These are phyloP conservation scores for Hypoxylon cercidicola DNA, from an alignment of 495 filamentous ascomycete species.

Conservation along the genomic window DNA sequence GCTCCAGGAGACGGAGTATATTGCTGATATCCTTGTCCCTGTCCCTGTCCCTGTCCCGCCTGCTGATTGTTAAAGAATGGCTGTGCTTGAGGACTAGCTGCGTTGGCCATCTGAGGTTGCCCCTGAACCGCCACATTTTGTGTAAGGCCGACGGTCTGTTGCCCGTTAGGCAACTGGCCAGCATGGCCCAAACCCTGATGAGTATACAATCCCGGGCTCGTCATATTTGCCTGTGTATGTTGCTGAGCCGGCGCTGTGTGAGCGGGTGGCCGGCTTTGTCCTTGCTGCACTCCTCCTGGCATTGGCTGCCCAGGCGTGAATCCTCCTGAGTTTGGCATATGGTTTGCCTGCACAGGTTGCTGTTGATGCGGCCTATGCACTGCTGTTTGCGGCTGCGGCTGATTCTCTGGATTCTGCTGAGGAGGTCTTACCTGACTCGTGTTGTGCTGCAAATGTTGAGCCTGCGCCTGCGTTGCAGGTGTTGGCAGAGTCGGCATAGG, in stretches of 20 bases:
- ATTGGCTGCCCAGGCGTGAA: constrained; percentile 15
- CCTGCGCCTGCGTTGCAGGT: constrained; percentile 15
- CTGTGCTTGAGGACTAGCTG: constrained; percentile 7
- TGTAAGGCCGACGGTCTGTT: neutral
- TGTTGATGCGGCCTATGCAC: constrained; percentile 25
- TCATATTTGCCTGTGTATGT: constrained; percentile 13
- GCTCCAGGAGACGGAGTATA: no score
- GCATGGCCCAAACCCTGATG: constrained; percentile 15
- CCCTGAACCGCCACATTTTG: constrained; percentile 16
- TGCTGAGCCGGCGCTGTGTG: constrained; percentile 30
- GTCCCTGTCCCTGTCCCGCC: constrained; percentile 18
- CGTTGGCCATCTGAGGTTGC: constrained; percentile 12
- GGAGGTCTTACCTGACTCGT: constrained; percentile 1
- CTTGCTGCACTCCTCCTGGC: constrained; percentile 17
- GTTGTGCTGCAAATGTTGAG: constrained; percentile 8
- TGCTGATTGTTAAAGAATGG: constrained; percentile 14
- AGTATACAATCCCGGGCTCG: constrained; percentile 5
- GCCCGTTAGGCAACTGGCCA: constrained; percentile 12
- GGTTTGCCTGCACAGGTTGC: constrained; percentile 19
- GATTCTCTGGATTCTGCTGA: constrained; percentile 16
- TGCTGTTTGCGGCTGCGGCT: constrained; percentile 13
- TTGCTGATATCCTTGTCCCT: no score
- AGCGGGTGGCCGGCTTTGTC: constrained; percentile 22
- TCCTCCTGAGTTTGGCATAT: constrained; percentile 11
- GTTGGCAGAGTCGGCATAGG: no score